A percentile compares a stretch with the other conserved stretches of the same genome.
phyloP scores from a whole-genome alignment of 805 yeast genomes.

The Pichia occidentalis region DNA sequence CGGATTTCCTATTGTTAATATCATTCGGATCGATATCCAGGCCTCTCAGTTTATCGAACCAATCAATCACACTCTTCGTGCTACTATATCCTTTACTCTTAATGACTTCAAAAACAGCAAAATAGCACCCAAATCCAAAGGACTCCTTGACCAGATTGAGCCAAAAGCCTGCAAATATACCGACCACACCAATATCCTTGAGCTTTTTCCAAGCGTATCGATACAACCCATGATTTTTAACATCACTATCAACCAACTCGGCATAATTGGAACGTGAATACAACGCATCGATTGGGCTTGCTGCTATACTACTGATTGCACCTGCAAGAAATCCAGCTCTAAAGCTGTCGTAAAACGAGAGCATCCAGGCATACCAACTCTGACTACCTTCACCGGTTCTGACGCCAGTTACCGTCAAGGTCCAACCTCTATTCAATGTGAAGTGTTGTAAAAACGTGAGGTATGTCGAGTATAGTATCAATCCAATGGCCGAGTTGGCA shows the following conservation, averaged over 20 bases:
- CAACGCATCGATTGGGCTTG: slow-evolving; percentile 91
- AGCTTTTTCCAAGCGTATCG: slow-evolving; percentile 63
- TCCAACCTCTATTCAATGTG: slow-evolving; percentile 19
- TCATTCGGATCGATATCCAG: slow-evolving; percentile 17
- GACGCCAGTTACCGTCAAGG: slow-evolving; percentile 9
- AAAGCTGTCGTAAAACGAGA: slow-evolving; percentile 46
- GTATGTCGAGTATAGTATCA: slow-evolving; percentile 79
- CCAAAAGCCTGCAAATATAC: slow-evolving; percentile 88
- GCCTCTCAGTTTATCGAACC: slow-evolving; percentile 16
- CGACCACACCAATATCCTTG: slow-evolving; percentile 66
- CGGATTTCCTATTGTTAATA: slow-evolving; percentile 21
- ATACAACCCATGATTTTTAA: slow-evolving; percentile 59
- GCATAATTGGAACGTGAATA: slow-evolving; percentile 73
- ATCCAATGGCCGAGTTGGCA: slow-evolving; percentile 86
- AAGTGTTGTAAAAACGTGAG: slow-evolving; percentile 44
- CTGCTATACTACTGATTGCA: slow-evolving; percentile 77
- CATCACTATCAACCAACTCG: slow-evolving; percentile 55
- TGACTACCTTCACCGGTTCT: slow-evolving; percentile 11
- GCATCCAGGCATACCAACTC: slow-evolving; percentile 11
- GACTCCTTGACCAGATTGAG: slow-evolving; percentile 71
- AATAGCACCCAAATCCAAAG: slow-evolving; percentile 79
- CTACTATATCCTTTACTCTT: slow-evolving; percentile 59
- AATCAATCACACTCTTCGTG: slow-evolving; percentile 39
- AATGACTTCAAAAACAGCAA: slow-evolving; percentile 70
- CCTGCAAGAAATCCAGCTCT: slow-evolving; percentile 85